These are phyloP conservation scores for Leptographium radiaticola DNA, from an alignment of 2,329 filamentous ascomycete genomes.

Conservation along the genomic window DNA sequence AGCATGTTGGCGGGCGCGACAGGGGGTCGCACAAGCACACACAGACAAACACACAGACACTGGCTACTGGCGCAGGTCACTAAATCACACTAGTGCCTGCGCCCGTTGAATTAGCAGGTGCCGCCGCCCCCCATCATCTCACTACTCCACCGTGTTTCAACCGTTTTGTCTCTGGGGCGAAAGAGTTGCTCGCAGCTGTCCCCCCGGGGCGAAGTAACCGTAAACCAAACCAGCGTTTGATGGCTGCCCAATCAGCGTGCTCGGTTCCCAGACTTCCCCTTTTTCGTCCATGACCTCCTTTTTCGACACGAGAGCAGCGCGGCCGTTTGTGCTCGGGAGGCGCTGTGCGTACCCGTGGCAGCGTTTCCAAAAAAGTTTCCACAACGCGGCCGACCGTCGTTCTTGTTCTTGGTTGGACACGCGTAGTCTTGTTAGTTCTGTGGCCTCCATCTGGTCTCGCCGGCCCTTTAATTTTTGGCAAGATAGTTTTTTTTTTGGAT, in stretches of 20 bases:
- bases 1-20: no score
- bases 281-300: neutral
- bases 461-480: no score
- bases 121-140: neutral
- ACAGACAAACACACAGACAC: neutral
- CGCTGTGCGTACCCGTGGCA: no score
- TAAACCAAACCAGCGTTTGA: neutral
- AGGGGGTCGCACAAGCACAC: neutral
- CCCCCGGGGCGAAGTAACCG: neutral
- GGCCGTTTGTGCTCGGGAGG: no score
- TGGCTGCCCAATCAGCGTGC: neutral
- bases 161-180: neutral
- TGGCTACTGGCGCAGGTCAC: neutral
- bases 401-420: no score
- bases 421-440: no score
- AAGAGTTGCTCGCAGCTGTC: neutral
- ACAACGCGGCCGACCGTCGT: no score
- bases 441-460: no score
- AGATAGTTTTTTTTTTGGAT: no score
- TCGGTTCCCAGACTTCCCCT: neutral
- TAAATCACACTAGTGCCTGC: neutral
- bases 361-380: no score
- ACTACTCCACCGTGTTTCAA: constrained; percentile 2
- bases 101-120: neutral
- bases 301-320: no score